phyloP scores from a whole-genome alignment of 192 early-diverging fungal genomes.

The Linnemannia zychae region DNA sequence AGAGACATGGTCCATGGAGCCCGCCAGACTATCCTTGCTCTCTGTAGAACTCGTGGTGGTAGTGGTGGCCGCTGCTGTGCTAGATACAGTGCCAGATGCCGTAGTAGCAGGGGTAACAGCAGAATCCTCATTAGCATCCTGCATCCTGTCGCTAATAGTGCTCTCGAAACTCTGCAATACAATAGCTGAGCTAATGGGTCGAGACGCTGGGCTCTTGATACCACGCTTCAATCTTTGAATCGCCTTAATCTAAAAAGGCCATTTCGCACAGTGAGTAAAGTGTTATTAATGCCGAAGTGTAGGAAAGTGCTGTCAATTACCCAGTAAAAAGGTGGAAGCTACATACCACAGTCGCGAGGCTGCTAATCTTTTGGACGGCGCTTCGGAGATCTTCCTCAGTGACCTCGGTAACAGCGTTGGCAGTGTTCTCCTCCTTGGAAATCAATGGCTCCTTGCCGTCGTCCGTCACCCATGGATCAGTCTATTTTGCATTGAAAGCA shows the following conservation, averaged over 20 bases:
- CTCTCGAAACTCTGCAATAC: slow-evolving; percentile 6
- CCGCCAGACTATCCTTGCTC: background rate
- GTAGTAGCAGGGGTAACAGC: background rate
- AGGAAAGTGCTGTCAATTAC: no score
- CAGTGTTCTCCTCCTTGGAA: slow-evolving; percentile 82
- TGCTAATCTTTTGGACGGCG: slow-evolving; percentile 78
- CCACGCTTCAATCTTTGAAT: slow-evolving; percentile 50
- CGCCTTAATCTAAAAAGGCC: slow-evolving; percentile 49
- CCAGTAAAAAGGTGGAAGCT: no score
- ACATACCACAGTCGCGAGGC: slow-evolving; percentile 77
- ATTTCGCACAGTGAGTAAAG: background rate
- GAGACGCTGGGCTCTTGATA: slow-evolving; percentile 21
- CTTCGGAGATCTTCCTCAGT: slow-evolving; percentile 88
- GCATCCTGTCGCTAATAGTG: slow-evolving; percentile 27
- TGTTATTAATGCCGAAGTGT: no score
- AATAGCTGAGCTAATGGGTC: background rate
- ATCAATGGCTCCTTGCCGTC: slow-evolving; percentile 72
- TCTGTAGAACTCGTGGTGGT: background rate
- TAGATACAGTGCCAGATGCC: background rate
- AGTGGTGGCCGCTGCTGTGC: background rate
- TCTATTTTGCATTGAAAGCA: slow-evolving; percentile 21
- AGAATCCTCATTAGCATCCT: slow-evolving; percentile 40
- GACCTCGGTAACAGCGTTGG: slow-evolving; percentile 77
- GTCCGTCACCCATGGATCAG: slow-evolving; percentile 89
- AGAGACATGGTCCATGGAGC: slow-evolving; percentile 1